phyloP scores from a whole-genome alignment of 768 basidiomycete species.

The Podaxis rugospora region DNA sequence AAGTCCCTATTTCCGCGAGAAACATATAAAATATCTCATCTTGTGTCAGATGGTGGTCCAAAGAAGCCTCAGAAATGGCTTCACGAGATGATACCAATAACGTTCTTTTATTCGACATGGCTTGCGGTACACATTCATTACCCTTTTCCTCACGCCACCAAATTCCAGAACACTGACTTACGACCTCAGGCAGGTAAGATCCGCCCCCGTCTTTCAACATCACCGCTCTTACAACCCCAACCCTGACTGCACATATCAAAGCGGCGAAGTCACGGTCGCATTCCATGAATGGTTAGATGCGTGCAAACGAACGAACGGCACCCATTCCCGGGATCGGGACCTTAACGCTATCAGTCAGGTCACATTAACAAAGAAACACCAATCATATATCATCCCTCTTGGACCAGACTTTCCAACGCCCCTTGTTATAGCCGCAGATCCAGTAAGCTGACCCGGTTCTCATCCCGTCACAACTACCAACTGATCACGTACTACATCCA shows the following conservation, averaged over 20 bases:
- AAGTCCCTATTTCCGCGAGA: conserved; percentile 3
- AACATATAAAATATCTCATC: neutral
- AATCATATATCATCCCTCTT: conserved; percentile 25
- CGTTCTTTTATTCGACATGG: conserved; percentile 55
- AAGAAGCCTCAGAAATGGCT: conserved; percentile 21
- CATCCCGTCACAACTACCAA: neutral
- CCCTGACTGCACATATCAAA: conserved; percentile 18
- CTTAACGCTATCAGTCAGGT: neutral
- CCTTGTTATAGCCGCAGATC: conserved; percentile 43
- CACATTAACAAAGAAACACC: conserved; percentile 16
- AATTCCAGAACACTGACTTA: neutral
- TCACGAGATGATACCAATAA: conserved; percentile 10
- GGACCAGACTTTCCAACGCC: conserved; percentile 29
- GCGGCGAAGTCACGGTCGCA: conserved; percentile 61
- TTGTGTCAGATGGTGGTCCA: conserved; percentile 31
- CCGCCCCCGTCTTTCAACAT: neutral
- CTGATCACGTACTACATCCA: conserved; percentile 18
- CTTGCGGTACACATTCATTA: conserved; percentile 31
- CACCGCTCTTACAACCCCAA: neutral
- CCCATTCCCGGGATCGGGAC: conserved; percentile 11
- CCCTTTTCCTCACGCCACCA: conserved; percentile 16
- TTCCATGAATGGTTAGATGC: conserved; percentile 58
- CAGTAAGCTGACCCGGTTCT: conserved; percentile 32
- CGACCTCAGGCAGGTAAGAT: conserved; percentile 24
- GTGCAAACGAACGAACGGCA: conserved; percentile 21